A percentile compares a stretch with the other conserved stretches of the same genome.
Conservation (phyloP, 352 stramenopile genomes). For the Pelagophyceae sp. region DNA sequence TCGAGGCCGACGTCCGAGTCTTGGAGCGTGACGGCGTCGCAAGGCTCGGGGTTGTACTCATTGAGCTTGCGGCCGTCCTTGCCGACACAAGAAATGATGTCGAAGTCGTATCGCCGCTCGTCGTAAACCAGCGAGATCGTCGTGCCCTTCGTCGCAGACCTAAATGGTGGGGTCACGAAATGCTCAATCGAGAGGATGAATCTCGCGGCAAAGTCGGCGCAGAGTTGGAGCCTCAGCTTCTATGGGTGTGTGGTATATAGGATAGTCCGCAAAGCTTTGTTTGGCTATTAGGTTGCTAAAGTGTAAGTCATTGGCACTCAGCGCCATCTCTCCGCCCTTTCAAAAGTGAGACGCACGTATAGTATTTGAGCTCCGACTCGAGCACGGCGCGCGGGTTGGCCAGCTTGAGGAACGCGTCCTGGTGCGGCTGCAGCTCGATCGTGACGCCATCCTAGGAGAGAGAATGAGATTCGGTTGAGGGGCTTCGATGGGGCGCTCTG, state of each 20-base stretch:
- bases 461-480: too few species aligned
- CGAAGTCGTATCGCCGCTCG: constrained; percentile 1
- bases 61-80: not conserved
- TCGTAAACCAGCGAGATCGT: constrained; percentile 17
- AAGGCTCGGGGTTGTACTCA: constrained; percentile 8
- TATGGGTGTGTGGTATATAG: not conserved
- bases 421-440: constrained; percentile 8
- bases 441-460: not conserved
- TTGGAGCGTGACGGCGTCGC: constrained; percentile 15
- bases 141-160: not conserved
- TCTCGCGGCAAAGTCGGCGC: too few species aligned
- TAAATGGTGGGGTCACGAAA: too few species aligned
- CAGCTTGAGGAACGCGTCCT: constrained; percentile 21
- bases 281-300: not conserved
- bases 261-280: not conserved
- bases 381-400: constrained; percentile 8
- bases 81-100: not conserved
- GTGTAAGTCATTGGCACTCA: not conserved
- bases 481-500: too few species aligned
- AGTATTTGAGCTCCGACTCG: constrained; percentile 19
- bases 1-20: constrained; percentile 11
- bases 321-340: too few species aligned
- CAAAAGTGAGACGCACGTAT: not conserved
- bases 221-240: not conserved
- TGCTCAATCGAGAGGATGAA: not conserved